Conservation (phyloP, 352 stramenopile species). For the Phytophthora cryptogea region DNA sequence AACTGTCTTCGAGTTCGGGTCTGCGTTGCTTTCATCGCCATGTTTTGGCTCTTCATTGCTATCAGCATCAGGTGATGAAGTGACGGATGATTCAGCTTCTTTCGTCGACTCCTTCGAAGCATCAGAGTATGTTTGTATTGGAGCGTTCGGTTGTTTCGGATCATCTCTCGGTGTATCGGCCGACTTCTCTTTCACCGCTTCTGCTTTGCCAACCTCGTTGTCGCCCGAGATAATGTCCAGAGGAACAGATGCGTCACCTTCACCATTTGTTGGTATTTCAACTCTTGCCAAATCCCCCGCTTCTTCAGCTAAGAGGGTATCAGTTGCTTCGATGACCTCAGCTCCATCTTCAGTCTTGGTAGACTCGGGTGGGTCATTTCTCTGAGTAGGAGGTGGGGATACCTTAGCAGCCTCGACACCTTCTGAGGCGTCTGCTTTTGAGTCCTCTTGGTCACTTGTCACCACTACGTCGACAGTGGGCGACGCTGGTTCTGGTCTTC, state of each 20-base stretch:
- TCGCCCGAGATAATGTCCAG: neutral
- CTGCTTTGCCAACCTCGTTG: neutral
- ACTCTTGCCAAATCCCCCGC: neutral
- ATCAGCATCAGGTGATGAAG: neutral
- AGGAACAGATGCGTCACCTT: conserved; percentile 20
- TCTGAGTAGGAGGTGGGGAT: conserved; percentile 1
- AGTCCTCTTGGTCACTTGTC: neutral
- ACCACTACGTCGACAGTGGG: neutral
- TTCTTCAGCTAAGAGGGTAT: neutral
- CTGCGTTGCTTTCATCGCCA: neutral
- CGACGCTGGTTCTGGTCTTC: neutral
- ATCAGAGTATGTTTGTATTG: neutral
- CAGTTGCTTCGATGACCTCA: neutral
- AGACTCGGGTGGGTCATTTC: neutral
- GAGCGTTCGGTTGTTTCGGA: neutral
- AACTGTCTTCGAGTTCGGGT: neutral
- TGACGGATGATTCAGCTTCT: neutral
- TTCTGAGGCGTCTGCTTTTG: neutral
- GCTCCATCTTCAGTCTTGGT: neutral
- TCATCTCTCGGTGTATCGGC: neutral
- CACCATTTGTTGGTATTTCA: conserved; percentile 6
- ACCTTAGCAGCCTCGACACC: neutral
- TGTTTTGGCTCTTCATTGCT: neutral
- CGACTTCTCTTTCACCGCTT: neutral
- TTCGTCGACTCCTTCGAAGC: neutral